Percentiles rank a stretch among this genome's conserved stretches.
Conservation (phyloP, 2,329 filamentous ascomycete species). For the Diaporthe eres region DNA sequence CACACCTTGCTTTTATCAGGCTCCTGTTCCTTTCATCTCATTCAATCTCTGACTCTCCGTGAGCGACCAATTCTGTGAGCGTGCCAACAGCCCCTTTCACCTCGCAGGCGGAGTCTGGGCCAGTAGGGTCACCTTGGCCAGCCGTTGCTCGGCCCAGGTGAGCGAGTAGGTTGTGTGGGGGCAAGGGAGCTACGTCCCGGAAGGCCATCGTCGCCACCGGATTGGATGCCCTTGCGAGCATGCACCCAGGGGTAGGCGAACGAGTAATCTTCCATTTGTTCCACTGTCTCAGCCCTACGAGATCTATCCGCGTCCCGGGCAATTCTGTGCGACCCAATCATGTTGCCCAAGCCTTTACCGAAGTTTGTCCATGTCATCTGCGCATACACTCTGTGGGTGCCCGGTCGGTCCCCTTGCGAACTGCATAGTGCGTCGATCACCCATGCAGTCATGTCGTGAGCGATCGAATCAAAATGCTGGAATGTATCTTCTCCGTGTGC, state of each 20-base stretch:
- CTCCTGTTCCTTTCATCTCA: background rate
- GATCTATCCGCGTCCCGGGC: constrained; percentile 3
- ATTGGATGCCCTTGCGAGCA: constrained; percentile 18
- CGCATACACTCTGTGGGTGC: background rate
- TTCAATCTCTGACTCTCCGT: background rate
- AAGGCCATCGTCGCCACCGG: background rate
- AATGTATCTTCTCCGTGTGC: background rate
- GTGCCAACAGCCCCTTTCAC: background rate
- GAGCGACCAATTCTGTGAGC: background rate
- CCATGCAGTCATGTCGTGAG: background rate
- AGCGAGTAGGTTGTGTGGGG: background rate
- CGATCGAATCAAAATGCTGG: background rate
- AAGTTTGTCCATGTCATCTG: constrained; percentile 21
- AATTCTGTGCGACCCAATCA: constrained; percentile 17
- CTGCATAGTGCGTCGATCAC: background rate
- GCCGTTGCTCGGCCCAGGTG: background rate
- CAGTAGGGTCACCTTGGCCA: background rate
- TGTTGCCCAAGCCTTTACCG: background rate
- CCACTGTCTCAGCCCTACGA: constrained; percentile 37
- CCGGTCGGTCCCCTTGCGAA: constrained; percentile 4
- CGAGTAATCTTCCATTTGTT: background rate
- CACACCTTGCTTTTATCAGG: background rate
- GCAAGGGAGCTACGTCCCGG: background rate
- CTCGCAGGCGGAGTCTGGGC: background rate
- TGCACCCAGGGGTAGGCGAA: constrained; percentile 3